phyloP scores from a whole-genome alignment of 2,329 filamentous ascomycete genomes.

The Sporothrix luriei region DNA sequence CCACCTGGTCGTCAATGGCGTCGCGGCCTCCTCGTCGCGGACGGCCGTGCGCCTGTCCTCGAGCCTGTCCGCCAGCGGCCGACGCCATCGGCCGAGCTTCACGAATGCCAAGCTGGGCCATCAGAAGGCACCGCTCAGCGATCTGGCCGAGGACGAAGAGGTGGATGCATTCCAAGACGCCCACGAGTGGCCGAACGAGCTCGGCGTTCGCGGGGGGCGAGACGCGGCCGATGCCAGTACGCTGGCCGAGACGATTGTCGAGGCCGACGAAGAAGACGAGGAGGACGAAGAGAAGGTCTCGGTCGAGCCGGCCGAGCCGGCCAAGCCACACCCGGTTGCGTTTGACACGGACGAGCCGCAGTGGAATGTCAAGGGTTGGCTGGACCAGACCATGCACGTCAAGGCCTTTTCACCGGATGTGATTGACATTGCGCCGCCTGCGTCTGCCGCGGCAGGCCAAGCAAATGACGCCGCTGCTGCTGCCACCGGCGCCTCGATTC shows the following conservation, averaged over 20 bases:
- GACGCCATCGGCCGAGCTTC: neutral
- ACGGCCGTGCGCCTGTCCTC: slow-evolving; percentile 39
- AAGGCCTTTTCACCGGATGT: slow-evolving; percentile 43
- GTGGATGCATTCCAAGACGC: slow-evolving; percentile 36
- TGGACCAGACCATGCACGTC: slow-evolving; percentile 40
- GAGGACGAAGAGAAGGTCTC: neutral
- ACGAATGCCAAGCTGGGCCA: slow-evolving; percentile 13
- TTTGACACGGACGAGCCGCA: slow-evolving; percentile 38
- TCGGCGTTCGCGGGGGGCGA: neutral
- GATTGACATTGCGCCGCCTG: slow-evolving; percentile 35
- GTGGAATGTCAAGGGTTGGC: slow-evolving; percentile 40
- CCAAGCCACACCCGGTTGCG: neutral
- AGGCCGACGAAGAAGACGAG: slow-evolving; percentile 25
- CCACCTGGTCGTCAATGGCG: slow-evolving; percentile 40
- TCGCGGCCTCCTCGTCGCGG: slow-evolving; percentile 41
- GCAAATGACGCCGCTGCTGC: neutral
- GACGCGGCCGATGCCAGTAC: slow-evolving; percentile 10
- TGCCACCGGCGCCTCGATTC: slow-evolving; percentile 27
- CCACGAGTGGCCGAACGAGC: neutral
- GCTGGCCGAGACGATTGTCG: slow-evolving; percentile 15
- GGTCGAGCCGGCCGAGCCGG: neutral
- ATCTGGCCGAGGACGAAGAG: slow-evolving; percentile 14
- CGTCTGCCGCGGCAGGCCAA: neutral
- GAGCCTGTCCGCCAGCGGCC: slow-evolving; percentile 12
- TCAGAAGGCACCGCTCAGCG: neutral